phyloP scores from a whole-genome alignment of 495 filamentous ascomycete genomes.

The Gamarada debralockiae region DNA sequence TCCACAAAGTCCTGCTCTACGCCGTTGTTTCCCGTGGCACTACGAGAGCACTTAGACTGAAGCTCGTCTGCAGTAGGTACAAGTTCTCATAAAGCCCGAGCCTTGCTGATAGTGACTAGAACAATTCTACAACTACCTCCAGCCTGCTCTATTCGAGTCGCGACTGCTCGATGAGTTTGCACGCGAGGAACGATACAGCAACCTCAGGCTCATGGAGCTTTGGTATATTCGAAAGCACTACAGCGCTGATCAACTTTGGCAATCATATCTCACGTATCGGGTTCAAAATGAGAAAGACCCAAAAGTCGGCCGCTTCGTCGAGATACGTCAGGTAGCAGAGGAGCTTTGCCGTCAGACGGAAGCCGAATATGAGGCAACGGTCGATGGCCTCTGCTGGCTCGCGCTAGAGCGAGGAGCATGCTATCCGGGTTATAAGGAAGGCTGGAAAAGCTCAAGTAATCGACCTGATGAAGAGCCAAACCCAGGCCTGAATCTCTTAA shows the following conservation, averaged over 20 bases:
- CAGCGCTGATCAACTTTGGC: slow-evolving; percentile 15
- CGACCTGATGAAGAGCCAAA: neutral
- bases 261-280: slow-evolving; percentile 17
- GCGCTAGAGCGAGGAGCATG: too few species aligned
- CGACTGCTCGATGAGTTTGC: slow-evolving; percentile 12
- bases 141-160: slow-evolving; percentile 20
- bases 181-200: neutral
- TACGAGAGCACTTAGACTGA: slow-evolving; percentile 11
- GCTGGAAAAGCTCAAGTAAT: neutral
- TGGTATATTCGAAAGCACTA: slow-evolving; percentile 3
- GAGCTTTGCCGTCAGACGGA: slow-evolving; percentile 6
- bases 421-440: too few species aligned
- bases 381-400: slow-evolving; percentile 19
- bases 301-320: slow-evolving; percentile 2
- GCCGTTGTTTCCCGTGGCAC: slow-evolving; percentile 8
- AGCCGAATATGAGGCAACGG: neutral
- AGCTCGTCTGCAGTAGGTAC: slow-evolving; percentile 18
- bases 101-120: slow-evolving; percentile 8
- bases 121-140: slow-evolving; percentile 5
- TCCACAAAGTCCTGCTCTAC: slow-evolving; percentile 13
- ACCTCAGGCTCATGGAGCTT: neutral
- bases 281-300: slow-evolving; percentile 15
- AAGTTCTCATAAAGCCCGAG: too few species aligned
- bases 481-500: slow-evolving; percentile 11
- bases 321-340: slow-evolving; percentile 11